Conservation (phyloP, 345 rosid genomes). For the Erucastrum elatum region DNA sequence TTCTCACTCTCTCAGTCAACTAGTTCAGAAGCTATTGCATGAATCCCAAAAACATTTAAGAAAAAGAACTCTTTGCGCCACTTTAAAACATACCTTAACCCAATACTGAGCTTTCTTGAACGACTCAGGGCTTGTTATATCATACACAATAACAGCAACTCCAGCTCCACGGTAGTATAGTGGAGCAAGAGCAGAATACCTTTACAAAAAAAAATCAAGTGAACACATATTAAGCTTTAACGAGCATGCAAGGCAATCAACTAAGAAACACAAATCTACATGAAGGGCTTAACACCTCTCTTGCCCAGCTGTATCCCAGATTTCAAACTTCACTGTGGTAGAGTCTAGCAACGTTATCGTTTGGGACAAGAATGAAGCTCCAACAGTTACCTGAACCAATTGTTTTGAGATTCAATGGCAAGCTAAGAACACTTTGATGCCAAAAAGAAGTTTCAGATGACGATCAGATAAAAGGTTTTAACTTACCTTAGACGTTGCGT, state of each 20-base stretch:
- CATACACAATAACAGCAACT: conserved; percentile 91
- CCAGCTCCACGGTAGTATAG: conserved; percentile 97
- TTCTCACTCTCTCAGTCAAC: neutral
- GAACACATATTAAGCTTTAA: neutral
- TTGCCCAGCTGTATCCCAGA: conserved; percentile 99
- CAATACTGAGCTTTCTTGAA: conserved; percentile 93
- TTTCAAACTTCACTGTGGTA: conserved; percentile 95
- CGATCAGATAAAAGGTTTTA: neutral
- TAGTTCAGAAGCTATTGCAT: neutral
- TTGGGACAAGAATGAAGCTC: conserved; percentile 97
- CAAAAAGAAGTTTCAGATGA: neutral
- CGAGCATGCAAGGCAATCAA: conserved; percentile 11
- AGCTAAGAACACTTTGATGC: neutral
- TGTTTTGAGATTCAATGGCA: conserved; percentile 5
- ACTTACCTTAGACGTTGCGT: conserved; percentile 87
- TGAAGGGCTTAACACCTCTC: conserved; percentile 63
- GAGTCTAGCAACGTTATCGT: conserved; percentile 97
- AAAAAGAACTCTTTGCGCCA: neutral
- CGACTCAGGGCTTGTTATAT: conserved; percentile 92
- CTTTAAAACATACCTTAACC: conserved; percentile 70
- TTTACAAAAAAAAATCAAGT: conserved; percentile 26
- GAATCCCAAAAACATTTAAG: neutral
- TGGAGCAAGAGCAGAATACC: conserved; percentile 99
- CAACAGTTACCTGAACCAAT: conserved; percentile 82
- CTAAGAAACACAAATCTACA: conserved; percentile 16